A percentile compares a stretch with the other conserved stretches of the same genome.
These are phyloP conservation scores for Entamoeba dispar DNA, from an alignment of 208 protist genomes.

Conservation along the genomic window DNA sequence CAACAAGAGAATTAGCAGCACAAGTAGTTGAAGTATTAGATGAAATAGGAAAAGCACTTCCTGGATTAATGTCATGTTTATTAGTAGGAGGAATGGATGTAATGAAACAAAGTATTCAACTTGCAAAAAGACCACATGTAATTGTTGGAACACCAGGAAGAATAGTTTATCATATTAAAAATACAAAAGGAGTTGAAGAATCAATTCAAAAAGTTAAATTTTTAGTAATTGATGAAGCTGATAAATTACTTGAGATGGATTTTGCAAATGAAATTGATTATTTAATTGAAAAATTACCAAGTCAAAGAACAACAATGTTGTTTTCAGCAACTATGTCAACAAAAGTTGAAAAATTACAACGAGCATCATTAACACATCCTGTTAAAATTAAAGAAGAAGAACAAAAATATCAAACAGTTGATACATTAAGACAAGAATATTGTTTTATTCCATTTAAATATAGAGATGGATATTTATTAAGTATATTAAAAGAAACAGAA, in stretches of 20 bases:
- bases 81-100: conserved; percentile 70
- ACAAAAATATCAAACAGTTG: not conserved
- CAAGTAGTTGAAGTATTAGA: conserved; percentile 65
- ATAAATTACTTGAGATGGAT: conserved; percentile 52
- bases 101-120: not conserved
- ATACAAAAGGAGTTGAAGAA: conserved; percentile 43
- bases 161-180: conserved; percentile 21
- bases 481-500: too few species aligned
- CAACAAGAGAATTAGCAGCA: conserved; percentile 84
- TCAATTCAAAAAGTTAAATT: conserved; percentile 76
- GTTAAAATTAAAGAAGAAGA: not conserved
- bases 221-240: conserved; percentile 88
- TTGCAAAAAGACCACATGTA: not conserved
- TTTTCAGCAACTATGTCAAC: conserved; percentile 12
- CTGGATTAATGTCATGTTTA: not conserved
- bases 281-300: not conserved
- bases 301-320: not conserved
- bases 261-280: not conserved
- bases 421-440: not conserved
- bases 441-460: too few species aligned
- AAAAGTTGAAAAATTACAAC: not conserved
- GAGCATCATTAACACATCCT: not conserved
- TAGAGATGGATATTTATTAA: not conserved
- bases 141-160: conserved; percentile 84
- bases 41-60: not conserved